Conservation (phyloP, 768 basidiomycete genomes). For the Xerocomus potaroensis region DNA sequence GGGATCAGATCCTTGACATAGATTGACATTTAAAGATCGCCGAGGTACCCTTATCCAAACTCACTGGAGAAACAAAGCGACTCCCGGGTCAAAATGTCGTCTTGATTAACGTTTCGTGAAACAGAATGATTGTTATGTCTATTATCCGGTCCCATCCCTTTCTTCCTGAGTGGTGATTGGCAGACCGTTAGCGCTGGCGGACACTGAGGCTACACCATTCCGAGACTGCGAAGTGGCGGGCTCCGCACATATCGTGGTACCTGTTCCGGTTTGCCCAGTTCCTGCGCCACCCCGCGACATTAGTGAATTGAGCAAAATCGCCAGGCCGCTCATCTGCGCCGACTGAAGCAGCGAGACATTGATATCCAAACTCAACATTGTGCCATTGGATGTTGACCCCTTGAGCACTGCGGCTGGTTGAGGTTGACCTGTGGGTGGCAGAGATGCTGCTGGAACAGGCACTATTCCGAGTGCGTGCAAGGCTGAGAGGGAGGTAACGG, state of each 20-base stretch:
- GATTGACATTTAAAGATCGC: background rate
- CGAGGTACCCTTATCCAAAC: background rate
- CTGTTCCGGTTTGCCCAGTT: constrained; percentile 19
- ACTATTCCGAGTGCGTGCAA: constrained; percentile 70
- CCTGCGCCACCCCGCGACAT: constrained; percentile 44
- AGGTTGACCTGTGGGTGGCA: constrained; percentile 51
- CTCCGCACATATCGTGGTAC: constrained; percentile 5
- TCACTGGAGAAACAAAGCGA: background rate
- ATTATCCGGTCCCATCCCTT: constrained; percentile 20
- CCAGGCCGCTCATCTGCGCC: constrained; percentile 73
- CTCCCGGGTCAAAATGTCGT: constrained; percentile 3
- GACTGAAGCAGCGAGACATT: constrained; percentile 70
- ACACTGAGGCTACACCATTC: constrained; percentile 13
- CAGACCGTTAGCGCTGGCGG: background rate
- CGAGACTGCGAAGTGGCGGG: constrained; percentile 13
- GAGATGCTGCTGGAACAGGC: constrained; percentile 56
- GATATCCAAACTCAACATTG: constrained; percentile 72
- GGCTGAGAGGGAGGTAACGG: constrained; percentile 51
- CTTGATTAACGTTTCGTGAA: constrained; percentile 6
- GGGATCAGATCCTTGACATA: too few species aligned
- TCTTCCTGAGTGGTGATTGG: constrained; percentile 16
- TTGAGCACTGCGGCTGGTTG: constrained; percentile 76
- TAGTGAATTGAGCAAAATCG: constrained; percentile 65
- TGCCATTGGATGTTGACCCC: constrained; percentile 66
- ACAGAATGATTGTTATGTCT: constrained; percentile 12